Evolutionary conservation across 495 filamentous ascomycete species (phyloP).

Genomic region (Daldinia bambusicola): DNA sequence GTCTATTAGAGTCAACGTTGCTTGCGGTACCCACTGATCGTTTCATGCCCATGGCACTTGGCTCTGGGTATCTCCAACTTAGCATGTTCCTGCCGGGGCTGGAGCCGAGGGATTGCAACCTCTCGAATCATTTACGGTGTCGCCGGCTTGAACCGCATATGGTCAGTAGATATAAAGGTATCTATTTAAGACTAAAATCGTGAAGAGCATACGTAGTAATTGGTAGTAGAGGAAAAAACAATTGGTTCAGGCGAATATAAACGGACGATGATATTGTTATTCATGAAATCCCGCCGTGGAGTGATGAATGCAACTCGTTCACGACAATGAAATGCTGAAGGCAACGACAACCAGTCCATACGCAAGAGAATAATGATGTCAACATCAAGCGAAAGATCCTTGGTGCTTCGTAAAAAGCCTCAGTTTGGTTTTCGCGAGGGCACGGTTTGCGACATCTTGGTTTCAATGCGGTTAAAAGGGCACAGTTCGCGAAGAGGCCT

Average conservation of each 20-base stretch:
- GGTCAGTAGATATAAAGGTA: background rate
- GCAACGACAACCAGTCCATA: constrained; percentile 3
- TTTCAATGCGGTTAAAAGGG: constrained; percentile 21
- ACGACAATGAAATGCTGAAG: background rate
- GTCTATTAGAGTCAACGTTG: background rate
- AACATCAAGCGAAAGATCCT: background rate
- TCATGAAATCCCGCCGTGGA: background rate
- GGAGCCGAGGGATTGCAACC: background rate
- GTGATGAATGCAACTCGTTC: background rate
- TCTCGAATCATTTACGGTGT: background rate
- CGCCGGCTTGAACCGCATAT: background rate
- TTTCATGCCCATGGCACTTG: constrained; percentile 20
- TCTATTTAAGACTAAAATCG: background rate
- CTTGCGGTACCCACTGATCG: constrained; percentile 22
- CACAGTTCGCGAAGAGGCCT: background rate
- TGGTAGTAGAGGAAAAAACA: background rate
- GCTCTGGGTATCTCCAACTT: background rate
- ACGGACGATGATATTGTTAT: background rate
- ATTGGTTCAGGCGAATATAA: background rate
- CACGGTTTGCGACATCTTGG: constrained; percentile 21
- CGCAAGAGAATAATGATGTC: background rate
- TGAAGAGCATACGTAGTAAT: background rate
- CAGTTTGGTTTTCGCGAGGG: constrained; percentile 12
- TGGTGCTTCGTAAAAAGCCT: constrained; percentile 11
- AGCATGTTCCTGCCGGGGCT: background rate